These are phyloP conservation scores for Martensiomyces pterosporus DNA, from an alignment of 192 early-diverging fungal genomes.

Conservation along the genomic window DNA sequence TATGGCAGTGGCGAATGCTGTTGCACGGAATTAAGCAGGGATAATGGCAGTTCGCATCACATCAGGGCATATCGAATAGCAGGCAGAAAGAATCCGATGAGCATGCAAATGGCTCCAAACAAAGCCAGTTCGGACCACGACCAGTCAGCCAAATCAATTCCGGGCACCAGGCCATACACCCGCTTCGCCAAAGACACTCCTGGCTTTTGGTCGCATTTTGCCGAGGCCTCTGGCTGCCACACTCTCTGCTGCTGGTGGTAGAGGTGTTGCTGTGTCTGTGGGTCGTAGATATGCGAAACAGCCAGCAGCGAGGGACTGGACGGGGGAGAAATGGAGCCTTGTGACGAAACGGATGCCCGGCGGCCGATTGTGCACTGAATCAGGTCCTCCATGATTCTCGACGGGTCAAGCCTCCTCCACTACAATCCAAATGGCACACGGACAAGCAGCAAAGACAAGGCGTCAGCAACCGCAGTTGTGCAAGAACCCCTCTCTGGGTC, in stretches of 20 bases:
- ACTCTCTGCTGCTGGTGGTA: too few relatives aligned
- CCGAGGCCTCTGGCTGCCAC: conserved; percentile 11
- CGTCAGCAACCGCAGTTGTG: too few relatives aligned
- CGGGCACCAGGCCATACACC: conserved; percentile 34
- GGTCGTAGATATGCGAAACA: conserved; percentile 25
- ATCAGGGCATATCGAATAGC: conserved; percentile 17
- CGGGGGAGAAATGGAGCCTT: conserved; percentile 18
- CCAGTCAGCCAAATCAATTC: conserved; percentile 41
- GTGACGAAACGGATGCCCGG: conserved; percentile 34
- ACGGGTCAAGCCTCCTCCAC: conserved; percentile 48
- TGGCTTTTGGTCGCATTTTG: too few relatives aligned
- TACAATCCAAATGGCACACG: too few relatives aligned
- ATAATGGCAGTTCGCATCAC: too few relatives aligned
- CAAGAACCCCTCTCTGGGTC: too few relatives aligned
- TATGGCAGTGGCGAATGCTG: too few relatives aligned
- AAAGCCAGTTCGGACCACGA: conserved; percentile 47
- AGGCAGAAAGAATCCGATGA: conserved; percentile 35
- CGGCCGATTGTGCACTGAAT: conserved; percentile 38
- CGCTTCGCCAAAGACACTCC: conserved; percentile 42
- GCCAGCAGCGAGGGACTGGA: conserved; percentile 23
- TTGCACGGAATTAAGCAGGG: too few relatives aligned
- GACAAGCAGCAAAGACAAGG: too few relatives aligned
- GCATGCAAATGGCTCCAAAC: conserved; percentile 37
- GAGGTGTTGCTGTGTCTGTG: background rate
- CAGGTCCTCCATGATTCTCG: conserved; percentile 48